phyloP scores from a whole-genome alignment of 2,329 filamentous ascomycete genomes.

The Aspergillaceae sp. region DNA sequence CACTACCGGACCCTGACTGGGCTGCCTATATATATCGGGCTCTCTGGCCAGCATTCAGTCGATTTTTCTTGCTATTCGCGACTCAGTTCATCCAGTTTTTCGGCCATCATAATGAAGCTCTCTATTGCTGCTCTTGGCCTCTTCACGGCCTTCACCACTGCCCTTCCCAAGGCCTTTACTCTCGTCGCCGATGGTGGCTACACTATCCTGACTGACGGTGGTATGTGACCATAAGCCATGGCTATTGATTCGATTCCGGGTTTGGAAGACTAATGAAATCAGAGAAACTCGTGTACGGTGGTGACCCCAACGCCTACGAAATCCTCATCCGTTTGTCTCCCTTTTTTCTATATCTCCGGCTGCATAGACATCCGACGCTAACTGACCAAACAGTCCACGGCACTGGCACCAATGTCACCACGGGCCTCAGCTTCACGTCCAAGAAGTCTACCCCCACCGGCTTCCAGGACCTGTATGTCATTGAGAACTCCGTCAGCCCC shows the following conservation, averaged over 20 bases:
- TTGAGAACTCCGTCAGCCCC: slow-evolving; percentile 14
- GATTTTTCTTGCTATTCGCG: no score
- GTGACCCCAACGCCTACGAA: slow-evolving; percentile 12
- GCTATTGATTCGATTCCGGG: no score
- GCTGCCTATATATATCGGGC: background rate
- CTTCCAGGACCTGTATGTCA: slow-evolving; percentile 21
- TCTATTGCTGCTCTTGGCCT: slow-evolving; percentile 4
- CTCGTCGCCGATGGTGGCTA: slow-evolving; percentile 7
- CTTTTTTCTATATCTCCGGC: background rate
- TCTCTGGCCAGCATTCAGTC: background rate
- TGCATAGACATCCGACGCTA: background rate
- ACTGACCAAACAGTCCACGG: background rate
- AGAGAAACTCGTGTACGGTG: slow-evolving; percentile 17
- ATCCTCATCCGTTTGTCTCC: slow-evolving; percentile 22
- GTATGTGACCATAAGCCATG: slow-evolving; percentile 7
- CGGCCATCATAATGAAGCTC: slow-evolving; percentile 5
- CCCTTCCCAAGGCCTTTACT: slow-evolving; percentile 6
- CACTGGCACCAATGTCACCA: slow-evolving; percentile 8
- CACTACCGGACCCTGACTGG: background rate
- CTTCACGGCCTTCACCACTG: slow-evolving; percentile 2
- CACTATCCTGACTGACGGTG: slow-evolving; percentile 13
- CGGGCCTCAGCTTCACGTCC: slow-evolving; percentile 19
- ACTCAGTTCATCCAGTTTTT: background rate
- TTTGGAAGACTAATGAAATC: background rate
- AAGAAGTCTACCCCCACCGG: slow-evolving; percentile 15